These are phyloP conservation scores for Salix exigua DNA, from an alignment of 345 rosid genomes.

Conservation along the genomic window DNA sequence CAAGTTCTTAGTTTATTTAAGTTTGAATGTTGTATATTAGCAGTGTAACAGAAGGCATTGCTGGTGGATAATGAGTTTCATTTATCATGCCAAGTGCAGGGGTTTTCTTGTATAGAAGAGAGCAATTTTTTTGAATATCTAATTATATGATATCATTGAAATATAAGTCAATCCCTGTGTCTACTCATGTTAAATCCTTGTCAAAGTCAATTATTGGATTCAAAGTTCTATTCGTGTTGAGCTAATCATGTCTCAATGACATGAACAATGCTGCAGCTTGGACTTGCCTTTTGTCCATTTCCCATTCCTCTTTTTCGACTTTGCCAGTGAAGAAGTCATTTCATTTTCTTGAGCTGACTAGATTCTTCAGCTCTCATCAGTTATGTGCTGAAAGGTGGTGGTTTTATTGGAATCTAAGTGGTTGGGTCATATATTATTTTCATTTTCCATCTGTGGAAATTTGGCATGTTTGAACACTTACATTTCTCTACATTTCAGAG, in stretches of 20 bases:
- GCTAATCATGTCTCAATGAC: neutral
- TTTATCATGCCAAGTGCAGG: neutral
- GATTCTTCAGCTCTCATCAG: neutral
- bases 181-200: neutral
- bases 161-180: neutral
- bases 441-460: constrained; percentile 6
- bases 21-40: neutral
- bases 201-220: neutral
- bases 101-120: neutral
- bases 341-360: neutral
- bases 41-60: neutral
- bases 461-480: neutral
- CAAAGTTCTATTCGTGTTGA: neutral
- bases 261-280: neutral
- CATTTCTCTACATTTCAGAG: neutral
- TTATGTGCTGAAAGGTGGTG: neutral
- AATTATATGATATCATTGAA: neutral
- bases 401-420: neutral
- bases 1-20: neutral
- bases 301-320: neutral
- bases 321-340: neutral
- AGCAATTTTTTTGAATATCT: neutral
- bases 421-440: neutral
- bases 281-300: neutral
- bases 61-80: neutral